Evolutionary conservation across 768 basidiomycete genomes (phyloP).

Genomic region (Leucosporidium scottii): DNA sequence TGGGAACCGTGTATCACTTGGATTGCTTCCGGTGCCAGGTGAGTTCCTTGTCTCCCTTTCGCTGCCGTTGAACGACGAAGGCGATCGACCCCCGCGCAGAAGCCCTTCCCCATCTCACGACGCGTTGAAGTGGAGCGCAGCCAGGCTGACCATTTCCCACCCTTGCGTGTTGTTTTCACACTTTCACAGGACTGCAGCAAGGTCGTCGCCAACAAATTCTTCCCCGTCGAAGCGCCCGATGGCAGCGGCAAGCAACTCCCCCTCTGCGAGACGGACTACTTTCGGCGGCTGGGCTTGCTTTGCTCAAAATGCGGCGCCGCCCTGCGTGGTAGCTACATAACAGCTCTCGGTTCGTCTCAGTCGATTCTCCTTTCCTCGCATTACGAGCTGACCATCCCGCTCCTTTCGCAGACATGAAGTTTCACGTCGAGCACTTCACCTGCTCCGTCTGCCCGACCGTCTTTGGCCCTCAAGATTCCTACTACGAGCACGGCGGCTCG

Average conservation of each 20-base stretch:
- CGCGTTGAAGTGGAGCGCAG: not conserved
- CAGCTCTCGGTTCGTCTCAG: constrained; percentile 81
- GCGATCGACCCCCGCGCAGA: not conserved
- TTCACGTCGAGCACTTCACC: constrained; percentile 98
- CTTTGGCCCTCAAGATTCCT: constrained; percentile 96
- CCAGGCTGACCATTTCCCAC: not conserved
- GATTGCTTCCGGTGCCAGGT: constrained; percentile 98
- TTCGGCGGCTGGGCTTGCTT: constrained; percentile 87
- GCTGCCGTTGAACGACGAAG: not conserved
- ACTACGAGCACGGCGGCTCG: constrained; percentile 96
- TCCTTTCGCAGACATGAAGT: constrained; percentile 73
- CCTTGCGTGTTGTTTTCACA: not conserved
- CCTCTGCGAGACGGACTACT: constrained; percentile 97
- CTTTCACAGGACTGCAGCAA: constrained; percentile 77
- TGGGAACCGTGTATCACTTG: constrained; percentile 89
- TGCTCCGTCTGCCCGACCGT: constrained; percentile 93
- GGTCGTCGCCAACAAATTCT: constrained; percentile 96
- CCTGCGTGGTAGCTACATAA: constrained; percentile 94
- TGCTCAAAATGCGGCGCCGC: constrained; percentile 94
- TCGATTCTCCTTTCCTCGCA: not conserved
- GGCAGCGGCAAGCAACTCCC: constrained; percentile 67
- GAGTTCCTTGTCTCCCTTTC: constrained; percentile 39
- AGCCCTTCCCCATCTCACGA: not conserved
- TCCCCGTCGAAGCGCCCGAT: constrained; percentile 89
- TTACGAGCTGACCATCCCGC: not conserved